Percentiles rank a stretch among this genome's conserved stretches.
phyloP scores from a whole-genome alignment of 768 basidiomycete species.

The Inosperma sp. region DNA sequence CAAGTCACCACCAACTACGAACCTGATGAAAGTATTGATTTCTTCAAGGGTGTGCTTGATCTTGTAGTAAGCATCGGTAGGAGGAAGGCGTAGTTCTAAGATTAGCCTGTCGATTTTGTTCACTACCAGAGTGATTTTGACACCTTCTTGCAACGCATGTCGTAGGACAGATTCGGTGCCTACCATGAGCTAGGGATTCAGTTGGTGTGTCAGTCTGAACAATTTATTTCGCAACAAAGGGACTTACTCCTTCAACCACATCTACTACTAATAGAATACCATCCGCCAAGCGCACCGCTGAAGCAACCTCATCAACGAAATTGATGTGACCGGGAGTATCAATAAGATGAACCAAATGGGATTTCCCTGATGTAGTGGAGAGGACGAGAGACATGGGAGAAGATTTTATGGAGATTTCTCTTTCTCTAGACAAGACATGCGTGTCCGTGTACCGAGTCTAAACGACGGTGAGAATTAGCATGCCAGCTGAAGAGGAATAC shows the following conservation, averaged over 20 bases:
- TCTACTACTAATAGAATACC: conserved; percentile 94
- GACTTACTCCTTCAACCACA: conserved; percentile 91
- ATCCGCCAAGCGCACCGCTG: conserved; percentile 80
- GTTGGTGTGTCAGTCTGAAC: conserved; percentile 10
- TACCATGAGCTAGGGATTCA: conserved; percentile 71
- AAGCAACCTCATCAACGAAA: conserved; percentile 96
- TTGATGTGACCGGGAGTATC: conserved; percentile 99
- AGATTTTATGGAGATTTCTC: conserved; percentile 93
- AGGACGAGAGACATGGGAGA: conserved; percentile 93
- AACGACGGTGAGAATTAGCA: conserved; percentile 10
- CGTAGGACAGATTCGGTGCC: conserved; percentile 85
- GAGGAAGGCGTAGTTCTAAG: conserved; percentile 92
- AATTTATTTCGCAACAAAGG: conserved; percentile 1
- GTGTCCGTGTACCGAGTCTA: conserved; percentile 96
- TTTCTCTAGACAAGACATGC: conserved; percentile 81
- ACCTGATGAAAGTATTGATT: conserved; percentile 95
- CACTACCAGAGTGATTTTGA: conserved; percentile 88
- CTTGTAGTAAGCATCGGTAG: conserved; percentile 96
- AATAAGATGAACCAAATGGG: conserved; percentile 87
- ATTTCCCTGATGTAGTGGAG: conserved; percentile 82
- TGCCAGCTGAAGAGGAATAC: conserved; percentile 23
- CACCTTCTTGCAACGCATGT: conserved; percentile 83
- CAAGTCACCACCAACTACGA: too few relatives aligned
- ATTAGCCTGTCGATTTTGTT: conserved; percentile 99
- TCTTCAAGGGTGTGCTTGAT: conserved; percentile 99